These are phyloP conservation scores for Umbelopsis ramanniana DNA, from an alignment of 192 early-diverging fungal genomes.

Conservation along the genomic window DNA sequence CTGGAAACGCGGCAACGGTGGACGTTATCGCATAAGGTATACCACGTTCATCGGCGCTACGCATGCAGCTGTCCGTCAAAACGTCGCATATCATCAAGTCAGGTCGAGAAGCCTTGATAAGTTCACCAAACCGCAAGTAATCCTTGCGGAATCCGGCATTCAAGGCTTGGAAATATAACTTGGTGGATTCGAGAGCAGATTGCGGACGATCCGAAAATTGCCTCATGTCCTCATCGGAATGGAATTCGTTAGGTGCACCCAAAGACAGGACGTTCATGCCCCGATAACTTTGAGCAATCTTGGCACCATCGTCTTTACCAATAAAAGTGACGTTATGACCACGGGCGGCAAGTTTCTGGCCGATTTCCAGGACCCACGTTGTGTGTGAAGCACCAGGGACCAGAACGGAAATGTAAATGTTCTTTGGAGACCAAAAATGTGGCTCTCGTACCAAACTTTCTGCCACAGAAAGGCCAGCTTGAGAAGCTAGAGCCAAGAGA, in stretches of 20 bases:
- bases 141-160: background rate
- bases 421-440: conserved; percentile 13
- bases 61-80: conserved; percentile 26
- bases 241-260: background rate
- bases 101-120: background rate
- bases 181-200: background rate
- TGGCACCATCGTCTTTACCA: conserved; percentile 22
- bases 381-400: conserved; percentile 29
- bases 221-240: background rate
- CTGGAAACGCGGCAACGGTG: conserved; percentile 18
- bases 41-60: conserved; percentile 8
- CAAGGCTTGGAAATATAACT: background rate
- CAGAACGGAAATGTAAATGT: conserved; percentile 21
- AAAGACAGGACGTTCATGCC: conserved; percentile 15
- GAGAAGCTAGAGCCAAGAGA: background rate
- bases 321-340: conserved; percentile 33
- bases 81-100: conserved; percentile 31
- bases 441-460: background rate
- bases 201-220: background rate
- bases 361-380: conserved; percentile 30
- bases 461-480: background rate
- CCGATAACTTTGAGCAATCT: conserved; percentile 23
- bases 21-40: conserved; percentile 35
- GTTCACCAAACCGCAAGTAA: background rate
- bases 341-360: conserved; percentile 12